Evolutionary conservation across 257 asterid species (phyloP).

Genomic region (Haberlea rhodopensis): DNA sequence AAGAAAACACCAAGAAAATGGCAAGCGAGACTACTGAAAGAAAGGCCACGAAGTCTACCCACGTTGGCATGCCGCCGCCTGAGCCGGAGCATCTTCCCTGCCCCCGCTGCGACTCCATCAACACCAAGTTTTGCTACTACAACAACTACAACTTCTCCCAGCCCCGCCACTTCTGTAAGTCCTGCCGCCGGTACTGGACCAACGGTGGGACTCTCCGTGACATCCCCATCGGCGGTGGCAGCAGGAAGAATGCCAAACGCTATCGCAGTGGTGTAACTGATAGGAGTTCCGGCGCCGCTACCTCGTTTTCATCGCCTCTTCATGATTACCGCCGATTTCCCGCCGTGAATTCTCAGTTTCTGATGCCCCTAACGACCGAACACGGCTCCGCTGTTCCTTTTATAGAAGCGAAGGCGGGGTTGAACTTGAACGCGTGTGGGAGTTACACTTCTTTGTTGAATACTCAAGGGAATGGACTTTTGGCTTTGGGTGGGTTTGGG

Average conservation of each 20-base stretch:
- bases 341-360: constrained; percentile 32
- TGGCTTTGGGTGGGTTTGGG: constrained; percentile 68
- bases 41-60: constrained; percentile 42
- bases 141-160: no score
- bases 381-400: constrained; percentile 32
- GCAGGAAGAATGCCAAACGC: constrained; percentile 83
- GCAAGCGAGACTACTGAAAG: constrained; percentile 43
- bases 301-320: constrained; percentile 24
- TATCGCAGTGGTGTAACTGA: constrained; percentile 39
- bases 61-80: constrained; percentile 83
- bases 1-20: no score
- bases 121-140: no score
- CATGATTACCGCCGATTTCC: constrained; percentile 54
- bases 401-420: constrained; percentile 33
- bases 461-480: constrained; percentile 52
- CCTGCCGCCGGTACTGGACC: no score
- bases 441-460: no score
- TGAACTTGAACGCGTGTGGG: constrained; percentile 70
- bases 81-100: constrained; percentile 86
- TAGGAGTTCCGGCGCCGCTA: constrained; percentile 9
- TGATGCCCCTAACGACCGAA: constrained; percentile 39
- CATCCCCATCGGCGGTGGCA: constrained; percentile 87
- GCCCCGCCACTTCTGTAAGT: no score
- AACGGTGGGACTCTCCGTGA: no score
- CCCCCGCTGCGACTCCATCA: no score